Evolutionary conservation across 768 basidiomycete genomes (phyloP).

Genomic region (Psilocybe tampanensis): DNA sequence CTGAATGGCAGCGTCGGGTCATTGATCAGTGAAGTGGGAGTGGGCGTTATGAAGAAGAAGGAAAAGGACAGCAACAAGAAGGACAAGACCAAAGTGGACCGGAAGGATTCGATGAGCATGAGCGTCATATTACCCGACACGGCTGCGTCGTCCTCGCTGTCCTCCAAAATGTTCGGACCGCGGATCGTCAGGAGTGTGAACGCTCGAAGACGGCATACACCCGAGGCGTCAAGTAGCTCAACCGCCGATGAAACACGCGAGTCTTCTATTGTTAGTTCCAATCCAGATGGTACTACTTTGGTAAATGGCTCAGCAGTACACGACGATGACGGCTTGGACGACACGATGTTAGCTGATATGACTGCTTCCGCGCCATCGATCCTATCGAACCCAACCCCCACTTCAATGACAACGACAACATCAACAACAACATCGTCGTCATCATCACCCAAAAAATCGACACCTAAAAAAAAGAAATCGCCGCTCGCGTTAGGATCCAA

Average conservation of each 20-base stretch:
- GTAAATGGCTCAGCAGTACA: constrained; percentile 8
- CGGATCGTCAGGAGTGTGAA: constrained; percentile 62
- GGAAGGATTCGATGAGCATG: constrained; percentile 21
- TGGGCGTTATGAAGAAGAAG: constrained; percentile 35
- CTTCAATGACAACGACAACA: too few species aligned
- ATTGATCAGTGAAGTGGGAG: constrained; percentile 45
- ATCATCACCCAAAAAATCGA: neutral
- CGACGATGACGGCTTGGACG: constrained; percentile 8
- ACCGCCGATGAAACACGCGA: neutral
- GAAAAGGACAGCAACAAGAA: constrained; percentile 21
- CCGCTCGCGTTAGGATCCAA: constrained; percentile 17
- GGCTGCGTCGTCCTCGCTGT: constrained; percentile 15
- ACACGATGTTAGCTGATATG: constrained; percentile 19
- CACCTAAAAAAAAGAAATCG: neutral
- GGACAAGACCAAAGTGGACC: constrained; percentile 11
- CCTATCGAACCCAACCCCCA: constrained; percentile 9
- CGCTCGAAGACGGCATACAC: constrained; percentile 27
- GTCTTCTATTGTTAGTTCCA: neutral
- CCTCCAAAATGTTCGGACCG: constrained; percentile 39
- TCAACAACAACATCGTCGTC: too few species aligned
- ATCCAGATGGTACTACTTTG: neutral
- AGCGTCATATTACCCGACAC: constrained; percentile 15
- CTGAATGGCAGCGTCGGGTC: constrained; percentile 52
- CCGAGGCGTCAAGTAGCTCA: neutral
- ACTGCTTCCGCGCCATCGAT: constrained; percentile 28